Conservation (phyloP, 2,329 filamentous ascomycete species). For the Aureobasidium sp. region DNA sequence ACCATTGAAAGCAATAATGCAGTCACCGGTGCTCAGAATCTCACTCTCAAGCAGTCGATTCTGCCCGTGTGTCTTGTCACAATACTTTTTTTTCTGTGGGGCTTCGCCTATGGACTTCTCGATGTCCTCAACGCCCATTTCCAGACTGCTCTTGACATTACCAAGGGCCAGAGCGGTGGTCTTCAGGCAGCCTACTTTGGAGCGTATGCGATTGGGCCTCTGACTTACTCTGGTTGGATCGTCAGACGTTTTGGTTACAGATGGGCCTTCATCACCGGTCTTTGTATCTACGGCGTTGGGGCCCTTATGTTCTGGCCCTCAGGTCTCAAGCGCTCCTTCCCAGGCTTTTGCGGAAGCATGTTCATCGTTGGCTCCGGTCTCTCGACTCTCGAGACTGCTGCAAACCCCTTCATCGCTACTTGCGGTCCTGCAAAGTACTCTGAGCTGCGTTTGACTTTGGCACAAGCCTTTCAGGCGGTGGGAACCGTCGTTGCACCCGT, state of each 20-base stretch:
- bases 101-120: constrained; percentile 49
- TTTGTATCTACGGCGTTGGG: constrained; percentile 48
- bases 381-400: constrained; percentile 50
- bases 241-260: constrained; percentile 42
- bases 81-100: constrained; percentile 56
- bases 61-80: constrained; percentile 59
- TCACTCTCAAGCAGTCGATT: constrained; percentile 59
- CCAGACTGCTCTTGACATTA: constrained; percentile 36
- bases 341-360: constrained; percentile 51
- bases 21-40: constrained; percentile 3
- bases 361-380: constrained; percentile 46
- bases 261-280: constrained; percentile 41
- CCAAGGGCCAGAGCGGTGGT: constrained; percentile 34
- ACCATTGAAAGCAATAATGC: constrained; percentile 9
- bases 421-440: constrained; percentile 52
- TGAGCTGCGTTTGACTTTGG: constrained; percentile 50
- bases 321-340: constrained; percentile 46
- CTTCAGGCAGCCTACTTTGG: constrained; percentile 43
- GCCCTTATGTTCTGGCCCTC: constrained; percentile 52
- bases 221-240: constrained; percentile 41
- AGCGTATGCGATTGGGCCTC: constrained; percentile 41
- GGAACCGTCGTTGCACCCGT: constrained; percentile 52
- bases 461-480: constrained; percentile 50
- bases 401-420: constrained; percentile 45
- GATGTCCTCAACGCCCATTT: constrained; percentile 46